Conservation (phyloP, 305 asterid species). For the Ilex paraguariensis region DNA sequence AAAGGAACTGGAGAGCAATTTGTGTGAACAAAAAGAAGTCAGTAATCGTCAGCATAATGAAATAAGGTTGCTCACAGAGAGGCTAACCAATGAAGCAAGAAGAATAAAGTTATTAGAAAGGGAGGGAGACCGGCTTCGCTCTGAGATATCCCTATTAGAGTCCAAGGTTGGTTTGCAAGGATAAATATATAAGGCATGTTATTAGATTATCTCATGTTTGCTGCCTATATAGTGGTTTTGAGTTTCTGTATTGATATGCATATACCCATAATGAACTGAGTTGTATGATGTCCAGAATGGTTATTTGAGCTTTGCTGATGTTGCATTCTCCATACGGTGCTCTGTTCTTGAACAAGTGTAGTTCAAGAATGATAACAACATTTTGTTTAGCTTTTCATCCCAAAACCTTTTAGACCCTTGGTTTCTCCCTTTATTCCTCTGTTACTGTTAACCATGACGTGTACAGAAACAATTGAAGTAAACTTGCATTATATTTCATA, state of each 20-base stretch:
- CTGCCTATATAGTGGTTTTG: not conserved
- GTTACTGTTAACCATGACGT: too few relatives aligned
- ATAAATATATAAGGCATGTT: conserved; percentile 7
- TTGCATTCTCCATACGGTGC: not conserved
- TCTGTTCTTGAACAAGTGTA: not conserved
- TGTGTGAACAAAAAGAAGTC: conserved; percentile 51
- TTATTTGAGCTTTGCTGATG: not conserved
- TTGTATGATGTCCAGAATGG: too few relatives aligned
- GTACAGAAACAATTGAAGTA: too few relatives aligned
- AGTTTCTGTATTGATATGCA: too few relatives aligned
- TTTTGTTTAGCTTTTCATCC: not conserved
- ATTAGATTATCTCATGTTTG: conserved; percentile 14
- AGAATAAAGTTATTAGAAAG: conserved; percentile 88
- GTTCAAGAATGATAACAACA: not conserved
- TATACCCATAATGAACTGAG: too few relatives aligned
- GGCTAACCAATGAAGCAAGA: conserved; percentile 70
- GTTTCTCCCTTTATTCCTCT: too few relatives aligned
- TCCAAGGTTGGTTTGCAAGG: conserved; percentile 66
- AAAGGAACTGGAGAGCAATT: conserved; percentile 64
- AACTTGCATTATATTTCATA: too few relatives aligned
- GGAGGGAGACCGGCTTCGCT: conserved; percentile 78
- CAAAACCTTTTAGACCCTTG: too few relatives aligned
- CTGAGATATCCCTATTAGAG: conserved; percentile 91
- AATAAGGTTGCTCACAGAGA: conserved; percentile 68
- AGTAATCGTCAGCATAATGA: conserved; percentile 65